Conservation (phyloP, 441 rosid species). For the Pelargonium fulgidum region DNA sequence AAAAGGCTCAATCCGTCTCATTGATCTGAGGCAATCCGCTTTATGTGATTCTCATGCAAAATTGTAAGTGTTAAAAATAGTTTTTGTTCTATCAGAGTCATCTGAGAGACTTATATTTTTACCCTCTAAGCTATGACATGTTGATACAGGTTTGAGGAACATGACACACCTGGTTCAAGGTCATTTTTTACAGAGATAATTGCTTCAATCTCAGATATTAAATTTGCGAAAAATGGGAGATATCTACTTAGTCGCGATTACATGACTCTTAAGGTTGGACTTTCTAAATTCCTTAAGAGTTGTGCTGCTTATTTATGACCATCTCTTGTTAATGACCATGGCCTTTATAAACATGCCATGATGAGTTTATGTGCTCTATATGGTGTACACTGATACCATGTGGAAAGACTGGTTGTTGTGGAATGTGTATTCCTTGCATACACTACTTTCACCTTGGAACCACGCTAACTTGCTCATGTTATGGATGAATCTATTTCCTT, state of each 20-base stretch:
- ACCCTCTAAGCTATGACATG: neutral
- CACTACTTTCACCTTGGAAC: neutral
- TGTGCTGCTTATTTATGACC: neutral
- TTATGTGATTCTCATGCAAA: slow-evolving; percentile 63
- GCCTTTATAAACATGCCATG: neutral
- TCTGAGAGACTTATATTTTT: slow-evolving; percentile 33
- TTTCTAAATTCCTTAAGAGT: slow-evolving; percentile 11
- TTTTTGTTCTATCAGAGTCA: too few species aligned
- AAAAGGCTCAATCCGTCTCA: slow-evolving; percentile 86
- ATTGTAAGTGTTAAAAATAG: too few species aligned
- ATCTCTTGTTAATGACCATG: neutral
- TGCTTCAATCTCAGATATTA: slow-evolving; percentile 95
- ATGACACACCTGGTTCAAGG: slow-evolving; percentile 80
- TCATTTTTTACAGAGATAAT: slow-evolving; percentile 99
- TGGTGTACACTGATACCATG: too few species aligned
- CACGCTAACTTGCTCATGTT: neutral
- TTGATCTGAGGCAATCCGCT: slow-evolving; percentile 95
- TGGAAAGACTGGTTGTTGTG: too few species aligned
- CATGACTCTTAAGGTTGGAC: slow-evolving; percentile 94
- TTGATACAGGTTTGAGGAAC: slow-evolving; percentile 80
- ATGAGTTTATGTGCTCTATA: neutral
- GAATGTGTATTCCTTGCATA: neutral
- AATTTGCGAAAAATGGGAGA: slow-evolving; percentile 90
- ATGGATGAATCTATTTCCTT: neutral
- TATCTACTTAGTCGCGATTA: slow-evolving; percentile 95